Conservation (phyloP, 768 basidiomycete species). For the Termitomyces sp. region DNA sequence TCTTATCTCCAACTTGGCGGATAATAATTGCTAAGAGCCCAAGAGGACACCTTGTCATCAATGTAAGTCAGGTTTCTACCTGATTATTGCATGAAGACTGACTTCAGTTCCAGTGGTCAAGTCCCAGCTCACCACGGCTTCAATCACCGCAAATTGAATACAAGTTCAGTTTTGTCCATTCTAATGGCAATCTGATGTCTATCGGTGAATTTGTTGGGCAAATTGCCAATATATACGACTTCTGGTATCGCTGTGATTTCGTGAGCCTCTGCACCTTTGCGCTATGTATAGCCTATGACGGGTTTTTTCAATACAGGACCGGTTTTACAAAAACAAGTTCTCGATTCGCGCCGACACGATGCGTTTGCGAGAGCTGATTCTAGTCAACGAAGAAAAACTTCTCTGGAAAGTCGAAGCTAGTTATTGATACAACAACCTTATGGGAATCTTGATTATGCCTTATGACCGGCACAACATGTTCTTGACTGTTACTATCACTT, state of each 20-base stretch:
- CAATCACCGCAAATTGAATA: neutral
- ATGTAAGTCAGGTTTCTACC: neutral
- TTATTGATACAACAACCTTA: neutral
- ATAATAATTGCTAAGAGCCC: neutral
- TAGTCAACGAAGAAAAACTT: neutral
- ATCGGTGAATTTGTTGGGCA: slow-evolving; percentile 3
- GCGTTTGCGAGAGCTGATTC: slow-evolving; percentile 1
- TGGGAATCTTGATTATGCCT: no score
- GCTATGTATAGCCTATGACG: neutral
- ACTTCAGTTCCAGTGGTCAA: neutral
- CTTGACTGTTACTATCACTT: neutral
- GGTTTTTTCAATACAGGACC: neutral
- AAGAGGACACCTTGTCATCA: neutral
- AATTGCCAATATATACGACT: slow-evolving; percentile 4
- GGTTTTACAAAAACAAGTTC: neutral
- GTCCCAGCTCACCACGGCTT: neutral
- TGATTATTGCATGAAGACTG: neutral
- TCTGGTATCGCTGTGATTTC: slow-evolving; percentile 1
- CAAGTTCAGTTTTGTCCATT: neutral
- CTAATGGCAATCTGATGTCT: neutral
- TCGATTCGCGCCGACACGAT: neutral
- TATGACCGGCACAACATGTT: no score
- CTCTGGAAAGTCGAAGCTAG: slow-evolving; percentile 3
- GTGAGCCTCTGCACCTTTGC: neutral
- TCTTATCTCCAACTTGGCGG: neutral